These are phyloP conservation scores for Ogataea siamensis DNA, from an alignment of 805 yeast species.

Conservation along the genomic window DNA sequence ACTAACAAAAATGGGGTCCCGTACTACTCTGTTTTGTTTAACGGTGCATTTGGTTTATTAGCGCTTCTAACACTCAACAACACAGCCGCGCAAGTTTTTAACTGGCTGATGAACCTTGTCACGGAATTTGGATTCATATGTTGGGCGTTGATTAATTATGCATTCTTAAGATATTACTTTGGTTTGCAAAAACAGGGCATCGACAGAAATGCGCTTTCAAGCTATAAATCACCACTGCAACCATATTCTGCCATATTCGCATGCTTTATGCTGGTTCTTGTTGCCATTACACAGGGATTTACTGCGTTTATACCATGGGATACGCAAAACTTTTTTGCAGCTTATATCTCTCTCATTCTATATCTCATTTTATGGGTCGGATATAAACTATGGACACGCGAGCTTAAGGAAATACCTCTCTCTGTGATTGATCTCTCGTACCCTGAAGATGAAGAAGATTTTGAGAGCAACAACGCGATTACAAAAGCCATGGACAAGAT, in stretches of 20 bases:
- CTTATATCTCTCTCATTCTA: conserved; percentile 66
- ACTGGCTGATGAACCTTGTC: conserved; percentile 73
- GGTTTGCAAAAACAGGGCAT: conserved; percentile 62
- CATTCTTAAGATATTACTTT: conserved; percentile 69
- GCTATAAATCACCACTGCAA: conserved; percentile 64
- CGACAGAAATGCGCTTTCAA: conserved; percentile 64
- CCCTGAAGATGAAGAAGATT: conserved; percentile 41
- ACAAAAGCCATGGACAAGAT: background rate
- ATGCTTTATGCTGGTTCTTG: conserved; percentile 47
- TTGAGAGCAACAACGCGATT: conserved; percentile 45
- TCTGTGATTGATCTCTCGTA: conserved; percentile 54
- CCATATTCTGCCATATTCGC: conserved; percentile 69
- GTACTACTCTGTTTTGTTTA: conserved; percentile 50
- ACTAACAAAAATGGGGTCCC: conserved; percentile 65
- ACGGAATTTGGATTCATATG: conserved; percentile 74
- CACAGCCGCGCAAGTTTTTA: conserved; percentile 57
- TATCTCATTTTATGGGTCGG: conserved; percentile 54
- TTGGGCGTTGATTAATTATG: conserved; percentile 63
- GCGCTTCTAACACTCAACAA: conserved; percentile 58
- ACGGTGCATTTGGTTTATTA: conserved; percentile 60
- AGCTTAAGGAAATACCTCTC: conserved; percentile 43
- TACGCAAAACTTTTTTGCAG: conserved; percentile 61
- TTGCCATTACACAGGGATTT: conserved; percentile 73
- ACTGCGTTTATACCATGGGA: conserved; percentile 54
- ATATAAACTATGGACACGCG: conserved; percentile 42